Evolutionary conservation across 1,284 basidiomycete species (phyloP).

Genomic region (Ustilago bromivora): DNA sequence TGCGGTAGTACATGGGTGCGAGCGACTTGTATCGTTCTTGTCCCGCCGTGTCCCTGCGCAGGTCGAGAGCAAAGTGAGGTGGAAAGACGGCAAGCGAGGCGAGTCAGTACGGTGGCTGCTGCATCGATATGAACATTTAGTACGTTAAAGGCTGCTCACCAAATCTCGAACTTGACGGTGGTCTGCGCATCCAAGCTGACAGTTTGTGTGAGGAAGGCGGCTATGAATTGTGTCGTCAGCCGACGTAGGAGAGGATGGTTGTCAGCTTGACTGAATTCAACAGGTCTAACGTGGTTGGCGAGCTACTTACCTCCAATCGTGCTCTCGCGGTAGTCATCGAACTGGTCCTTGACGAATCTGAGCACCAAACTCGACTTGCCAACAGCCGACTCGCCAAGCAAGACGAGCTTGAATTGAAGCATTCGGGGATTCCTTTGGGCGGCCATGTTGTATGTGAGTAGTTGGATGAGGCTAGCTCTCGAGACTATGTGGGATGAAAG

Average conservation of each 20-base stretch:
- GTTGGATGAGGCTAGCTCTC: neutral
- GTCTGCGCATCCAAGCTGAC: constrained; percentile 89
- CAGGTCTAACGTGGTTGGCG: too few species aligned
- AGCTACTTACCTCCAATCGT: constrained; percentile 57
- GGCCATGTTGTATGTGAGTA: constrained; percentile 23
- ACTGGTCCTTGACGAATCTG: constrained; percentile 96
- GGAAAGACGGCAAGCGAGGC: neutral
- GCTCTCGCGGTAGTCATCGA: constrained; percentile 91
- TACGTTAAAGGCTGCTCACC: constrained; percentile 72
- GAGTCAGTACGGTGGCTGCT: neutral
- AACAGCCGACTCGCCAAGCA: constrained; percentile 88
- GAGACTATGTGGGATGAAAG: neutral
- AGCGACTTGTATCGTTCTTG: constrained; percentile 81
- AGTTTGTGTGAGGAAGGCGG: constrained; percentile 96
- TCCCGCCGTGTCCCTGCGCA: constrained; percentile 77
- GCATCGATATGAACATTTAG: neutral
- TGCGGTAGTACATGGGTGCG: constrained; percentile 70
- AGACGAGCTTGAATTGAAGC: constrained; percentile 62
- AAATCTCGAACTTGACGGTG: constrained; percentile 97
- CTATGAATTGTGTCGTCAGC: constrained; percentile 11
- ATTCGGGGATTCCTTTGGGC: constrained; percentile 44
- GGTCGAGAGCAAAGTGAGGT: neutral
- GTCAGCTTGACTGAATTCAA: neutral
- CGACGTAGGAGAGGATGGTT: neutral
- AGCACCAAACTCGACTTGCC: constrained; percentile 96